These are phyloP conservation scores for Debaryomycetaceae sp. DNA, from an alignment of 1,139 yeast species.

Conservation along the genomic window DNA sequence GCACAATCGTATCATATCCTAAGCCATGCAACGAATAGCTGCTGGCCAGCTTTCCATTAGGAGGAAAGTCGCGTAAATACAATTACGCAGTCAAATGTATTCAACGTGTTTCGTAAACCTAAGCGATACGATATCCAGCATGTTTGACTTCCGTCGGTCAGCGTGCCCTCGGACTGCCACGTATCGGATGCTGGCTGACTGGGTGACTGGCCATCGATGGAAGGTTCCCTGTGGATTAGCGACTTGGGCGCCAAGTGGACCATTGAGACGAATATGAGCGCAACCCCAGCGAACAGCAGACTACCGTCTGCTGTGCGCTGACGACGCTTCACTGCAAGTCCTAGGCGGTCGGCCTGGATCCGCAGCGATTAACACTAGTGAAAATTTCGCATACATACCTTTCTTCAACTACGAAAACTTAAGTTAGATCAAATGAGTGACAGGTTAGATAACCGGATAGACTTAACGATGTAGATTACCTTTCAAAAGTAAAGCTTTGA, in stretches of 20 bases:
- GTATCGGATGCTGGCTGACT: no score
- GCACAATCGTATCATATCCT: background rate
- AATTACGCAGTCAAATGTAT: no score
- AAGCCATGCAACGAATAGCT: background rate
- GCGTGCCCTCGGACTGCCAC: no score
- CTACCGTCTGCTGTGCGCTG: no score
- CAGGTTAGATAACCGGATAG: slow-evolving; percentile 11
- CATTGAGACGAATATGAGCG: background rate
- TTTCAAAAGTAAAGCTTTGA: background rate
- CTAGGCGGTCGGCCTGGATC: background rate
- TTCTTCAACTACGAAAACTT: background rate
- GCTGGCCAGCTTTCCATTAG: background rate
- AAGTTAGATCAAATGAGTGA: slow-evolving; percentile 8
- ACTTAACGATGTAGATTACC: background rate
- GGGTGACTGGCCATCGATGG: no score
- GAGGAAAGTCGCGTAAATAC: background rate
- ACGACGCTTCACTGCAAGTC: no score
- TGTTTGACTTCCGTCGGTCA: no score
- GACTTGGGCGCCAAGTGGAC: background rate
- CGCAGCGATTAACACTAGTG: background rate
- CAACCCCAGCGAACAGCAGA: no score
- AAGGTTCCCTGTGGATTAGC: no score
- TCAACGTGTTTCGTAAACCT: no score
- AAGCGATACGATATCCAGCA: no score
- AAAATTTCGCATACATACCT: background rate